These are phyloP conservation scores for Stephania japonica DNA, from an alignment of 164 flowering plant species.

Conservation along the genomic window DNA sequence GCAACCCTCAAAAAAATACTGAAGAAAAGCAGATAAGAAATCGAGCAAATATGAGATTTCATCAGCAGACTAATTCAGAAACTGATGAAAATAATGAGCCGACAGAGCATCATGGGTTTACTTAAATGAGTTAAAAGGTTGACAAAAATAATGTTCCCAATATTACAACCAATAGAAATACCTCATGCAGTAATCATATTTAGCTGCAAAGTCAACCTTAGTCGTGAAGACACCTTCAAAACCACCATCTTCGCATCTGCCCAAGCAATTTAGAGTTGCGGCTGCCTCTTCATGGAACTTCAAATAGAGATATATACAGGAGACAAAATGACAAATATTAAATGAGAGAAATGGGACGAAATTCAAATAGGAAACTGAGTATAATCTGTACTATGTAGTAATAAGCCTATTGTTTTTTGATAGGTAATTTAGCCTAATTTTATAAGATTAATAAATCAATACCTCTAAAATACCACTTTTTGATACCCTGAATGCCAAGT, in stretches of 20 bases:
- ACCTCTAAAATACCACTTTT: constrained; percentile 65
- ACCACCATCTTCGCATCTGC: constrained; percentile 56
- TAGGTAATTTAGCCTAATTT: neutral
- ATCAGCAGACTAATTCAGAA: neutral
- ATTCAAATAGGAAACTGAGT: neutral
- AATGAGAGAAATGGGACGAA: neutral
- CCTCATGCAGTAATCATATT: constrained; percentile 80
- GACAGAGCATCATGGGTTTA: neutral
- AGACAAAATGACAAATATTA: neutral
- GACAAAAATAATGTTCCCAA: neutral
- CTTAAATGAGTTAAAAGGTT: neutral
- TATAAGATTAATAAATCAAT: constrained; percentile 6
- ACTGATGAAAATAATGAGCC: neutral
- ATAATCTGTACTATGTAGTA: neutral
- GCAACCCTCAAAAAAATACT: too few relatives aligned
- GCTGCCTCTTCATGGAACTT: constrained; percentile 85
- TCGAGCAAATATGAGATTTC: neutral
- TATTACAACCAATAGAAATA: constrained; percentile 14
- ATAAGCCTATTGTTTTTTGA: too few relatives aligned
- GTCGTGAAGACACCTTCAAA: constrained; percentile 76
- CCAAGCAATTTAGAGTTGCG: constrained; percentile 50
- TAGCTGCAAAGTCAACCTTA: constrained; percentile 67
- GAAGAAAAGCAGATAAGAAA: neutral
- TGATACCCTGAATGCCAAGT: constrained; percentile 70
- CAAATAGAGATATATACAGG: constrained; percentile 7